Conservation (phyloP, 345 rosid species). For the Trapa bicornis region DNA sequence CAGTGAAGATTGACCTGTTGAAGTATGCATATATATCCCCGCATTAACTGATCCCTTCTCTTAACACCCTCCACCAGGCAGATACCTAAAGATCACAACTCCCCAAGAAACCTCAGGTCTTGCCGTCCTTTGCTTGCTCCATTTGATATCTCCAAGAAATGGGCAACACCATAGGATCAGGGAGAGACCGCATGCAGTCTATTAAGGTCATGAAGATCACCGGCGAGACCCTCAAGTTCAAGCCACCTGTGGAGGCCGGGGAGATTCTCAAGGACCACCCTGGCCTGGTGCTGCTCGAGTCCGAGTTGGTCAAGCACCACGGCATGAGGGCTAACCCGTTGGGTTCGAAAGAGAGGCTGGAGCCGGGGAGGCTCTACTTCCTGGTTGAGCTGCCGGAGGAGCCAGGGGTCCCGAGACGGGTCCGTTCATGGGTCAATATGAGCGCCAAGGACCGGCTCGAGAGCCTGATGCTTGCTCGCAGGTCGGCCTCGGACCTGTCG, state of each 20-base stretch:
- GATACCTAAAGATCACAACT: background rate
- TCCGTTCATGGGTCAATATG: conserved; percentile 66
- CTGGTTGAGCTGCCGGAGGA: conserved; percentile 56
- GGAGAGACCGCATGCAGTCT: conserved; percentile 24
- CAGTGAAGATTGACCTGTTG: too few relatives aligned
- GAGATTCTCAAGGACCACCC: conserved; percentile 57
- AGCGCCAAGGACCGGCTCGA: conserved; percentile 80
- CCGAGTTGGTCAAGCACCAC: conserved; percentile 61
- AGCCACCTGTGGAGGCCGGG: conserved; percentile 70
- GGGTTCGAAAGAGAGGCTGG: conserved; percentile 40
- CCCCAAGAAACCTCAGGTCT: background rate
- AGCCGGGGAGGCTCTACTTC: conserved; percentile 70
- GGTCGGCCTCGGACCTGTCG: conserved; percentile 72
- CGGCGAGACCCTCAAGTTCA: conserved; percentile 75
- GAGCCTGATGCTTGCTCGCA: conserved; percentile 58
- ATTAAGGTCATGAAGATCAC: conserved; percentile 71
- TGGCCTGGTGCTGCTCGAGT: conserved; percentile 60
- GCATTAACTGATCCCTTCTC: background rate
- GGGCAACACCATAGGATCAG: conserved; percentile 60
- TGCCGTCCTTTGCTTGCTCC: background rate
- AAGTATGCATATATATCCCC: background rate
- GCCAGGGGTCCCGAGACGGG: conserved; percentile 48
- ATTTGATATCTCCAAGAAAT: conserved; percentile 11
- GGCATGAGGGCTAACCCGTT: conserved; percentile 71
- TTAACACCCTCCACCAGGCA: background rate